Evolutionary conservation across 192 early-diverging fungal species (phyloP), one percentile per base, ranked within the genome.

Genomic region (Linnemannia schmuckeri): DNA sequence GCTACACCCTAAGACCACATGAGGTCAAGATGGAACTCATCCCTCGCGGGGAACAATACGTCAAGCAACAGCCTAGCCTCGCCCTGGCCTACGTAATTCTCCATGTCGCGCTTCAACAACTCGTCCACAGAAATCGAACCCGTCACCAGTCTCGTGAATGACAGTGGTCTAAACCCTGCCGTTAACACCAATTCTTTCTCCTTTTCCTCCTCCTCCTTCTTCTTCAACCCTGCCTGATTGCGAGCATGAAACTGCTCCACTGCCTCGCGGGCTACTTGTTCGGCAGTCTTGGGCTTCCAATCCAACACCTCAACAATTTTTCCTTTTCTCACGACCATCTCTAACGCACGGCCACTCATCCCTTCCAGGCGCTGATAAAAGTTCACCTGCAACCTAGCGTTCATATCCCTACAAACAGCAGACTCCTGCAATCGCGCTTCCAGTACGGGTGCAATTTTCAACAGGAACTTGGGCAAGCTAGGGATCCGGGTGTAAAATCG

Each of bases 371-470:
- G 49, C 20, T 72, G 33, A 42, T 40, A 83, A 61, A 78, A 78
- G 27, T 75, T 37, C 22, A 83, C 12, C 46, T 78, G 70, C n/a
- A 83, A 35, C 37, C 13, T 77, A 0, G 46, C 75, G 5, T 33
- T 66, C 20, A 77, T 52, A 42, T 55, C 75, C 10, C 9, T 30
- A 18, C 27, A 20, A 0, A 82, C n/a, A 3, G n/a, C 75, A 1
- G 83, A 80, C 8, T 44, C 63, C 6, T 74, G 49, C 12, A 86
- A 42, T 18, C 83, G 74, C 42, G 80, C 35, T 35, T 86, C 71
- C 35, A 86, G 63, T 15, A 80, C 70, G 2, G 78, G 78, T 9
- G 61, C 70, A 72, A 86, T 68, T 20, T 86, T 76, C 24, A 42
- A 47, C 37, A 86, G 72, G 47, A 79, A 80, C 8, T 71, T 76